Evolutionary conservation across 768 basidiomycete genomes (phyloP).

Genomic region (Baorangia bicolor): DNA sequence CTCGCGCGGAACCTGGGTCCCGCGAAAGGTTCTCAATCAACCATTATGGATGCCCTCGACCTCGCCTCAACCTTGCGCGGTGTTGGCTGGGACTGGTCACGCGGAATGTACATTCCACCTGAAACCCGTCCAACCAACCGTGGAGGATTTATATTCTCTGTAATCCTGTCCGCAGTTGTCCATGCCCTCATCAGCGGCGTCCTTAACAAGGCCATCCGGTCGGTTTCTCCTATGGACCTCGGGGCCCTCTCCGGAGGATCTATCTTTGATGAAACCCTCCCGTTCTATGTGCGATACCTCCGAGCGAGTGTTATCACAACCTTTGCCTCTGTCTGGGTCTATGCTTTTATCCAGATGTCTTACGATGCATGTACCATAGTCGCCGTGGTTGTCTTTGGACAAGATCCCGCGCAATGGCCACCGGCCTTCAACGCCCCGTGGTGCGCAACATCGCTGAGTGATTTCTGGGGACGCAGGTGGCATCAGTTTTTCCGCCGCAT

Average conservation of each 20-base stretch:
- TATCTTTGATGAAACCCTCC: no score
- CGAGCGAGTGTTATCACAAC: no score
- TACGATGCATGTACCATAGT: conserved; percentile 27
- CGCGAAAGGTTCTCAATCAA: background rate
- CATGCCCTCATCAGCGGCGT: conserved; percentile 44
- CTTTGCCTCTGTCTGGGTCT: no score
- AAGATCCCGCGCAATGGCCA: conserved; percentile 32
- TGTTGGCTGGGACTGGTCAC: conserved; percentile 58
- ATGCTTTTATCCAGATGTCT: conserved; percentile 40
- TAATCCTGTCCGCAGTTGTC: conserved; percentile 32
- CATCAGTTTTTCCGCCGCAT: conserved; percentile 35
- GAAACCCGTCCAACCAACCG: conserved; percentile 39
- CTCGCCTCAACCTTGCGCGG: conserved; percentile 53
- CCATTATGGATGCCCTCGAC: conserved; percentile 44
- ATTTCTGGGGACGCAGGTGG: conserved; percentile 41
- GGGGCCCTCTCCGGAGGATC: background rate
- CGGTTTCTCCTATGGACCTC: conserved; percentile 12
- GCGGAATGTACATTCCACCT: conserved; percentile 23
- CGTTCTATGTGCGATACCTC: no score
- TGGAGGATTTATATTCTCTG: conserved; percentile 25
- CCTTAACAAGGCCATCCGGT: conserved; percentile 36
- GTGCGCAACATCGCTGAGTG: conserved; percentile 32
- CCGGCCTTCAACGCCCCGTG: conserved; percentile 34
- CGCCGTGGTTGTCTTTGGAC: conserved; percentile 28
- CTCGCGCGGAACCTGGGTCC: conserved; percentile 5